Evolutionary conservation across 768 basidiomycete species (phyloP).

Genomic region (Lepiota brunneoincarnata): DNA sequence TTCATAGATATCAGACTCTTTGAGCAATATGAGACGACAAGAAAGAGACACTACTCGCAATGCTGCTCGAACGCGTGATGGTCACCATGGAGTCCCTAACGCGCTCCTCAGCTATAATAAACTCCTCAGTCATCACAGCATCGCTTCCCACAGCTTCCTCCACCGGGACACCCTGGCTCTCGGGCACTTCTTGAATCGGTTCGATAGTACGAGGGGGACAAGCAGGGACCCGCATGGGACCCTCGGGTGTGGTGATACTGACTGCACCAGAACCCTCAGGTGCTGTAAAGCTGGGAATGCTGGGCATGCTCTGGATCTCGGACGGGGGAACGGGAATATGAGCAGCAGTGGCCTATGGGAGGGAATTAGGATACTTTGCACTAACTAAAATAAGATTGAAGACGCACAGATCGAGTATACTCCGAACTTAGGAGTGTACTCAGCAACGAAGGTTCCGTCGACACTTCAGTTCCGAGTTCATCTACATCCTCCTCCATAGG

Average conservation of each 20-base stretch:
- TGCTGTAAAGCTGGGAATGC: conserved; percentile 27
- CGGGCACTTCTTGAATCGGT: conserved; percentile 1
- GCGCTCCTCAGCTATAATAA: conserved; percentile 14
- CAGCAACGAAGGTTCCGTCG: conserved; percentile 59
- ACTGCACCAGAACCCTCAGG: conserved; percentile 37
- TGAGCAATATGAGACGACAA: conserved; percentile 50
- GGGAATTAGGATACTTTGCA: conserved; percentile 4
- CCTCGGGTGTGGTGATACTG: conserved; percentile 38
- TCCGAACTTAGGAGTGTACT: conserved; percentile 33
- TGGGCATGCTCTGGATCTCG: conserved; percentile 12
- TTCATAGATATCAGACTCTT: conserved; percentile 17
- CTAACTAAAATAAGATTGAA: background rate
- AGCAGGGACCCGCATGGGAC: conserved; percentile 1
- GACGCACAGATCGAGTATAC: conserved; percentile 34
- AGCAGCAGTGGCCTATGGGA: conserved; percentile 13
- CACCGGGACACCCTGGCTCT: conserved; percentile 13
- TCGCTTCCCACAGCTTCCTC: conserved; percentile 48
- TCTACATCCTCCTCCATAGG: conserved; percentile 14
- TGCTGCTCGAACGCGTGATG: conserved; percentile 36
- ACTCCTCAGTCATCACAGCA: conserved; percentile 20
- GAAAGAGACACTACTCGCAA: conserved; percentile 42
- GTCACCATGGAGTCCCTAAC: conserved; percentile 23
- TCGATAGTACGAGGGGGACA: conserved; percentile 2
- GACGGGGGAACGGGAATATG: conserved; percentile 19
- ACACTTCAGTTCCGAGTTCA: conserved; percentile 27